Evolutionary conservation across 2,329 filamentous ascomycete genomes (phyloP).

Genomic region (Fusarium tanahbumbuense): DNA sequence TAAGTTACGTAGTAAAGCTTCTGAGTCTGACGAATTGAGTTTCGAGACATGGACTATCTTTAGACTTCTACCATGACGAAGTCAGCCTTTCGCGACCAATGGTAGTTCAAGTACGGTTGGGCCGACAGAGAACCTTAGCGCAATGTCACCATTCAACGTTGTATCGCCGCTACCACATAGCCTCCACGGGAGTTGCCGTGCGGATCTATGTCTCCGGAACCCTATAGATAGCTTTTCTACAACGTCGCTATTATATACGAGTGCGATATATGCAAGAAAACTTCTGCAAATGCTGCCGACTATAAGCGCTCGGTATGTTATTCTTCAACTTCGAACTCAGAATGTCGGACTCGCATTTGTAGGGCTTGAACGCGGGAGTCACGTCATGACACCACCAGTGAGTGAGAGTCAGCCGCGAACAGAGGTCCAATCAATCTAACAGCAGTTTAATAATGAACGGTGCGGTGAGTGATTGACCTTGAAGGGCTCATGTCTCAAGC

Average conservation of each 20-base stretch:
- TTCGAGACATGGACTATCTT: neutral
- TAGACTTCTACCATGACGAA: neutral
- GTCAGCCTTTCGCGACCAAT: neutral
- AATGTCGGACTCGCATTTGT: neutral
- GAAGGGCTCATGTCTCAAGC: neutral
- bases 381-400: neutral
- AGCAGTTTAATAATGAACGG: rapidly evolving
- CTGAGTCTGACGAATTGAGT: neutral
- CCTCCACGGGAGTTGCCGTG: neutral
- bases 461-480: neutral
- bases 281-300: too few species aligned
- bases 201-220: neutral
- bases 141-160: neutral
- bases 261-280: neutral
- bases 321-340: neutral
- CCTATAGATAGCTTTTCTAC: neutral
- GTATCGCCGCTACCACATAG: neutral
- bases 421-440: rapidly evolving
- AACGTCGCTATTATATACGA: neutral
- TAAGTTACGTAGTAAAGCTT: neutral
- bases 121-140: neutral
- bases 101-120: neutral
- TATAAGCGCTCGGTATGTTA: neutral
- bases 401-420: neutral
- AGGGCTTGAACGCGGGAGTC: too few species aligned